Evolutionary conservation across 1,284 basidiomycete genomes (phyloP).

Genomic region (Papiliotrema flavescens): DNA sequence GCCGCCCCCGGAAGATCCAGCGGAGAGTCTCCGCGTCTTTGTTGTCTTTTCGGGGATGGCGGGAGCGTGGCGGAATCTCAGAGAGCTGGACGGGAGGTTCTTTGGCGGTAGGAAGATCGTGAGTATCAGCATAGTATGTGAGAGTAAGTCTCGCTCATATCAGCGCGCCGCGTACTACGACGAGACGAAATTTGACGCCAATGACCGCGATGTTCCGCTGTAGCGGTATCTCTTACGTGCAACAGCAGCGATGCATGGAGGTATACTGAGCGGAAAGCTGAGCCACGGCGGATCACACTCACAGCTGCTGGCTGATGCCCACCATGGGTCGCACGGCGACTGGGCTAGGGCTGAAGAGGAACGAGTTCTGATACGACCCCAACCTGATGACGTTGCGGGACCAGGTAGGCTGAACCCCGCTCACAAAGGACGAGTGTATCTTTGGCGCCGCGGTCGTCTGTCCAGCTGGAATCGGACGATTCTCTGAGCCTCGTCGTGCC

Average conservation of each 20-base stretch:
- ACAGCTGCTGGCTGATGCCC: neutral
- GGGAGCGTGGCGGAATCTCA: constrained; percentile 89
- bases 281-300: neutral
- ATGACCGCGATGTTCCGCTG: constrained; percentile 41
- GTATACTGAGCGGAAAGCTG: neutral
- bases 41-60: constrained; percentile 81
- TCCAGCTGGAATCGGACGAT: neutral
- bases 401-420: constrained; percentile 17
- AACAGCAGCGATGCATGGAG: neutral
- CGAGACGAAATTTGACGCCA: constrained; percentile 56
- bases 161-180: constrained; percentile 73
- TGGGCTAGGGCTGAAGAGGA: constrained; percentile 34
- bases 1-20: constrained; percentile 58
- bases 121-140: constrained; percentile 11
- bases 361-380: constrained; percentile 32
- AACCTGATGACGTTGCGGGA: constrained; percentile 26
- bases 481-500: neutral
- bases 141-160: neutral
- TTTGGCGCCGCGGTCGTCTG: neutral
- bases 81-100: constrained; percentile 82
- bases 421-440: constrained; percentile 1
- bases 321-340: constrained; percentile 22
- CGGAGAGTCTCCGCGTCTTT: constrained; percentile 75
- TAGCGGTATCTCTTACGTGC: neutral
- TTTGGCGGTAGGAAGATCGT: constrained; percentile 79